Conservation (phyloP, 1,139 yeast genomes). For the Blastobotrys raffinosifermentans region DNA sequence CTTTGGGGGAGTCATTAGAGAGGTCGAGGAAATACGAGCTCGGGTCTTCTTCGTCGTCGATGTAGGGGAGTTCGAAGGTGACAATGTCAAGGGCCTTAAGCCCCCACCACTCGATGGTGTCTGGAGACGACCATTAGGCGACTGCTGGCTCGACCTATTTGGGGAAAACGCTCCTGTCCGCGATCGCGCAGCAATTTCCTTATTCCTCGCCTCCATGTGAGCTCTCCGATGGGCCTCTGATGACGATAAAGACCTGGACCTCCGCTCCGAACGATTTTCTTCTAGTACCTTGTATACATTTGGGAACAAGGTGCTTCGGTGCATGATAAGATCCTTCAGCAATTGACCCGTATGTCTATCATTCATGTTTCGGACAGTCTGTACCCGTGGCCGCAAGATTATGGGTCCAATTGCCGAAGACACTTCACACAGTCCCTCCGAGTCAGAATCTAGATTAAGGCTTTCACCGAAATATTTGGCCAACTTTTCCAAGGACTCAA, state of each 20-base stretch:
- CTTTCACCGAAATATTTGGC: slow-evolving; percentile 13
- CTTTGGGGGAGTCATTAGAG: slow-evolving; percentile 7
- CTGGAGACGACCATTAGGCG: too few species aligned
- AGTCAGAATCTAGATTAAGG: background rate
- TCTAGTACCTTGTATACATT: slow-evolving; percentile 18
- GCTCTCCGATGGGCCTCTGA: slow-evolving; percentile 28
- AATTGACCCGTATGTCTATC: slow-evolving; percentile 30
- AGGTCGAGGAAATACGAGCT: slow-evolving; percentile 6
- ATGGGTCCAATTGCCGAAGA: slow-evolving; percentile 24
- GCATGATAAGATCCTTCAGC: slow-evolving; percentile 24
- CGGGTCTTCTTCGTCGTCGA: background rate
- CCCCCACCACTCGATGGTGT: too few species aligned
- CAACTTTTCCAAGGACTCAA: slow-evolving; percentile 17
- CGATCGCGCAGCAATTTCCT: slow-evolving; percentile 22
- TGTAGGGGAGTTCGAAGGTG: slow-evolving; percentile 15
- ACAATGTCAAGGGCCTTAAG: slow-evolving; percentile 21
- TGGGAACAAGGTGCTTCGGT: slow-evolving; percentile 23
- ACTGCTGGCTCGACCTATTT: slow-evolving; percentile 7
- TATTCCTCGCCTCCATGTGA: slow-evolving; percentile 29
- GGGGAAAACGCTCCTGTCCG: too few species aligned
- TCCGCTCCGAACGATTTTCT: slow-evolving; percentile 11
- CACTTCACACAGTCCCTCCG: slow-evolving; percentile 8
- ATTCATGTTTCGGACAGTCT: slow-evolving; percentile 27
- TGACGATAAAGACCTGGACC: slow-evolving; percentile 25
- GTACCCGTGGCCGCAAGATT: slow-evolving; percentile 31